Evolutionary conservation across 1,284 basidiomycete species (phyloP), one percentile per base, ranked within the genome.

Genomic region (Ganoderma meredithae): DNA sequence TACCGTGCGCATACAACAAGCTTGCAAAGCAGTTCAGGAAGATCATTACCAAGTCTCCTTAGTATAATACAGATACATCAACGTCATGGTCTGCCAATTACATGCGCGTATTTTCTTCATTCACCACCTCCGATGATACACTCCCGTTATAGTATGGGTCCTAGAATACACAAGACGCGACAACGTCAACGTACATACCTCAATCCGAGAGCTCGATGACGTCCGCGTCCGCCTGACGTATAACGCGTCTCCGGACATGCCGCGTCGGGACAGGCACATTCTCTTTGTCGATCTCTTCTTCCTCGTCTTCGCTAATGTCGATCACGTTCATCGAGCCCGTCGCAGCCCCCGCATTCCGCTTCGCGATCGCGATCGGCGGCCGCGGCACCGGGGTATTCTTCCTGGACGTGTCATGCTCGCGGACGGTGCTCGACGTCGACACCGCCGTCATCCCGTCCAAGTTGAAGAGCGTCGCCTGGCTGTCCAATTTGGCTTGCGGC

Each of bases 211-310:
- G 65, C 66, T 75, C 75, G 62, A 76, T 75, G 2, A 76, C 71
- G 15, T 75, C 74, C 17, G 67, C 63, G 19, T 70, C 65, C 25
- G 43, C 58, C 15, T 63, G 59, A 19, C 63, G 65, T 43, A 64
- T 70, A 55, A 76, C 69, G n/a, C 85, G 82, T 72, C 82, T 76
- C 62, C 85, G 81, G n/a, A 87, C 83, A 78, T 85, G 83, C 62
- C 86, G 78, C n/a, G 82, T 84, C n/a, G 83, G 81, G 3, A 83
- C 81, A 5, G 84, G 85, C 33, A 84, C 77, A 73, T 91, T 91
- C 77, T 92, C 90, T 76, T 90, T 89, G 73, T 90, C 86, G 15
- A 86, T 84, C 39, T 83, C 83, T 5, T 85, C 84, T 5, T 85
- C 84, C 12, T 85, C 84, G 40, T 83, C 83, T 56, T 84, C 81